Evolutionary conservation across 371 early-diverging fungal species (phyloP).

Genomic region (Mortierella sp.): DNA sequence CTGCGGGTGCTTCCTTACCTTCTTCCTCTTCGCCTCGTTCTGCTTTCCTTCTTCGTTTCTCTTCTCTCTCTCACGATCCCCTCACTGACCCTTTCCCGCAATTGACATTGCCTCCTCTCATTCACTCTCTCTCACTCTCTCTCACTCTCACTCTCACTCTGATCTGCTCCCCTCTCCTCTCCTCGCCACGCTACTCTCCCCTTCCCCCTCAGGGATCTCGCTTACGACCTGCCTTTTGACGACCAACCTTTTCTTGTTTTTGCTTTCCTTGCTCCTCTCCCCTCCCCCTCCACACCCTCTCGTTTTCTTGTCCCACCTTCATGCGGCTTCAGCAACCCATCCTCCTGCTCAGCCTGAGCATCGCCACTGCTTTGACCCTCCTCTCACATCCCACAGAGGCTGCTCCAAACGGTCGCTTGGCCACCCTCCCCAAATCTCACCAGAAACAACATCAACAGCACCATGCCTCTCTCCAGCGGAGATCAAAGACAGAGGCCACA

Average conservation of each 20-base stretch:
- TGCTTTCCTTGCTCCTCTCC: neutral
- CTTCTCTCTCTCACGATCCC: neutral
- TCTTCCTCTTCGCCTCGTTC: constrained; percentile 1
- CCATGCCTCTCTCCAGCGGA: neutral
- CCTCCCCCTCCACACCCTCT: neutral
- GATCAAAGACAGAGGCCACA: neutral
- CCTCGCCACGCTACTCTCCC: neutral
- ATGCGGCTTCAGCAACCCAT: constrained; percentile 35
- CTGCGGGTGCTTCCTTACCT: neutral
- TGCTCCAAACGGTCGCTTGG: neutral
- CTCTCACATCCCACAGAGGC: constrained; percentile 18
- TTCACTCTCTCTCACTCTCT: constrained; percentile 1
- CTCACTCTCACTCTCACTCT: neutral
- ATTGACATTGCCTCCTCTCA: constrained; percentile 26
- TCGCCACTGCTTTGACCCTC: constrained; percentile 25
- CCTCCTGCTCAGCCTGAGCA: constrained; percentile 35
- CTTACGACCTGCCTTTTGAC: neutral
- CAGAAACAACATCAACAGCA: constrained; percentile 3
- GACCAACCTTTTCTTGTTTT: neutral
- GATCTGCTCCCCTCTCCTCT: neutral
- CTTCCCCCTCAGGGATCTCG: neutral
- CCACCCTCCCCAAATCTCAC: neutral
- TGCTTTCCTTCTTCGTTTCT: neutral
- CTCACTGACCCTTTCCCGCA: constrained; percentile 13
- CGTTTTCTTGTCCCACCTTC: neutral